Evolutionary conservation across 2,329 filamentous ascomycete species (phyloP).

Genomic region (Aspergillus sp.): DNA sequence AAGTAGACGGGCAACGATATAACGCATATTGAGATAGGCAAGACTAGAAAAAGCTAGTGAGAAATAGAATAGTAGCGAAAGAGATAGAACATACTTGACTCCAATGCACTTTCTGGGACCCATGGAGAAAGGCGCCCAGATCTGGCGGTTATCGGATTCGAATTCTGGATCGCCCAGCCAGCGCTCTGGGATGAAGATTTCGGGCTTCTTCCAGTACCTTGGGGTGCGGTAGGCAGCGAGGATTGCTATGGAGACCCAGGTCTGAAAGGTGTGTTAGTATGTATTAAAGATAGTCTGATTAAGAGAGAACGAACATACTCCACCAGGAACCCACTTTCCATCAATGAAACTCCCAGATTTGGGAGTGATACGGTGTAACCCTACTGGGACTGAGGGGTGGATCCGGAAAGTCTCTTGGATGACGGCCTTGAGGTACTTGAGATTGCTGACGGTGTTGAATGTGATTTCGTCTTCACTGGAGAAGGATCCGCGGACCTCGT

Average conservation of each 20-base stretch:
- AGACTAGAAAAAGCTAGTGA: too few relatives aligned
- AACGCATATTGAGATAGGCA: constrained; percentile 4
- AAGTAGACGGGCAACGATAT: constrained; percentile 1
- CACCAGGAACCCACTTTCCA: constrained; percentile 5
- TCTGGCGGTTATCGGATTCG: constrained; percentile 3
- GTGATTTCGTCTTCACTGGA: neutral
- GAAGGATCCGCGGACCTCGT: neutral
- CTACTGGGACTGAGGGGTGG: constrained; percentile 2
- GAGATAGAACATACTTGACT: constrained; percentile 3
- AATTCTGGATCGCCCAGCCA: constrained; percentile 6
- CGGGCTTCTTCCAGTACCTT: constrained; percentile 1
- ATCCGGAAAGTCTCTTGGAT: constrained; percentile 7
- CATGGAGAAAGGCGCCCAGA: constrained; percentile 7
- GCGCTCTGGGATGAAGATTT: constrained; percentile 7
- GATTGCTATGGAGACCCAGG: constrained; percentile 7
- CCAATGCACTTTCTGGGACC: constrained; percentile 7
- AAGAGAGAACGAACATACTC: too few relatives aligned
- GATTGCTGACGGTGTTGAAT: constrained; percentile 3
- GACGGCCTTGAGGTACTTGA: constrained; percentile 6
- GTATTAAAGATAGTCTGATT: too few relatives aligned
- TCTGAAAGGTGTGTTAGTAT: too few relatives aligned
- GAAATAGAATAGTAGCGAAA: too few relatives aligned
- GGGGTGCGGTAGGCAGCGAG: constrained; percentile 3
- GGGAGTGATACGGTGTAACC: constrained; percentile 7
- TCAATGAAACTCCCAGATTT: constrained; percentile 3